These are phyloP conservation scores for Luffa aegyptiaca DNA, from an alignment of 306 rosid species.

Conservation along the genomic window DNA sequence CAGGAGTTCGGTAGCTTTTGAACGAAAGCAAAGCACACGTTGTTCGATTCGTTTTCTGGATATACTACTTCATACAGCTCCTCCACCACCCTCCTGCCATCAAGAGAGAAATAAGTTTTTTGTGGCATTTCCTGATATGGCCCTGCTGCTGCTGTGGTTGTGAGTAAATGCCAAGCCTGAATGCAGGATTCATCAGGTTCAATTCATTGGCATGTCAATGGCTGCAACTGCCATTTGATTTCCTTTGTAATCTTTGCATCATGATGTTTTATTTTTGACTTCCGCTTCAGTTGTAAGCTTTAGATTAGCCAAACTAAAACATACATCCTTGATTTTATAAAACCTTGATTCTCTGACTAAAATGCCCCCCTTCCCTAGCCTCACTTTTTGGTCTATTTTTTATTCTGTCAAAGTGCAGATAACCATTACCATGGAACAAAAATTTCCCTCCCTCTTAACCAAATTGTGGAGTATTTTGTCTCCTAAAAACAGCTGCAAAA, in stretches of 20 bases:
- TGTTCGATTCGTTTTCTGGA: not conserved
- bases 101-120: not conserved
- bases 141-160: not conserved
- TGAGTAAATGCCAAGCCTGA: not conserved
- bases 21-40: constrained; percentile 17
- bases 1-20: constrained; percentile 20
- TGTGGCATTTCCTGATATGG: not conserved
- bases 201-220: not conserved
- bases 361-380: not conserved
- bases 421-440: not conserved
- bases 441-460: not conserved
- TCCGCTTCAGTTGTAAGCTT: not conserved
- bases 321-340: not conserved
- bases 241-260: not conserved
- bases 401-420: not conserved
- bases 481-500: too few species aligned
- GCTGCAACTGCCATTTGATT: not conserved
- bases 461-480: not conserved
- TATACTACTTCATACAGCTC: not conserved
- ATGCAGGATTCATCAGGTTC: not conserved
- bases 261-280: not conserved
- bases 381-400: not conserved
- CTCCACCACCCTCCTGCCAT: constrained; percentile 2
- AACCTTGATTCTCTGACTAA: not conserved
- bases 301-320: constrained; percentile 3